A percentile compares a stretch with the other conserved stretches of the same genome.
These are phyloP conservation scores for Mychonastes homosphaera DNA, from an alignment of 139 green algal genomes.

Conservation along the genomic window DNA sequence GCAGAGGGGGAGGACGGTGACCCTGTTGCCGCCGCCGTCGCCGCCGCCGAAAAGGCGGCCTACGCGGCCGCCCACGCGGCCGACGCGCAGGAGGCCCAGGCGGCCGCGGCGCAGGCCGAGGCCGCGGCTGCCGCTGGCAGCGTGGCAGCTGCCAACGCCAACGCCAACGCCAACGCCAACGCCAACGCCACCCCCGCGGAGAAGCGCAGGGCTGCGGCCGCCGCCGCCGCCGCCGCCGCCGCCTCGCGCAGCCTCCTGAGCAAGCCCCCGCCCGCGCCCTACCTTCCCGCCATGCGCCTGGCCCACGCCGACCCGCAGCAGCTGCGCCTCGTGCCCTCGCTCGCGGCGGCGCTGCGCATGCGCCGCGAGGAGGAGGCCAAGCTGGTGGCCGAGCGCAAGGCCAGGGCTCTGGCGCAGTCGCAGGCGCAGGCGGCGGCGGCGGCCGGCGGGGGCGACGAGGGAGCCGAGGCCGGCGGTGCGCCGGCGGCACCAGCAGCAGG, in stretches of 20 bases:
- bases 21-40: background rate
- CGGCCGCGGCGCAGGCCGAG: background rate
- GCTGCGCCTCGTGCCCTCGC: slow-evolving; percentile 8
- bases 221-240: too few species aligned
- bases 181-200: too few species aligned
- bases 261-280: slow-evolving; percentile 1
- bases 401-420: background rate
- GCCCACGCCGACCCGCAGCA: slow-evolving; percentile 7
- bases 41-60: background rate
- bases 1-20: background rate
- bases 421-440: background rate
- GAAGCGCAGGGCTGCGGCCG: too few species aligned
- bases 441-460: background rate
- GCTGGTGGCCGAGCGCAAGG: background rate
- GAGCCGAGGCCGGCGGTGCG: background rate
- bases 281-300: background rate
- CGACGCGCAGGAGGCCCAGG: background rate
- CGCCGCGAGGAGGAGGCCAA: background rate
- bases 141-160: background rate
- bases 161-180: slow-evolving; percentile 2
- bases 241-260: background rate
- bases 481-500: slow-evolving; percentile 4
- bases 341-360: background rate
- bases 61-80: background rate
- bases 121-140: too few species aligned